Evolutionary conservation across 345 rosid species (phyloP), one percentile per base, ranked within the genome.

Genomic region (Rubroshorea leprosula): DNA sequence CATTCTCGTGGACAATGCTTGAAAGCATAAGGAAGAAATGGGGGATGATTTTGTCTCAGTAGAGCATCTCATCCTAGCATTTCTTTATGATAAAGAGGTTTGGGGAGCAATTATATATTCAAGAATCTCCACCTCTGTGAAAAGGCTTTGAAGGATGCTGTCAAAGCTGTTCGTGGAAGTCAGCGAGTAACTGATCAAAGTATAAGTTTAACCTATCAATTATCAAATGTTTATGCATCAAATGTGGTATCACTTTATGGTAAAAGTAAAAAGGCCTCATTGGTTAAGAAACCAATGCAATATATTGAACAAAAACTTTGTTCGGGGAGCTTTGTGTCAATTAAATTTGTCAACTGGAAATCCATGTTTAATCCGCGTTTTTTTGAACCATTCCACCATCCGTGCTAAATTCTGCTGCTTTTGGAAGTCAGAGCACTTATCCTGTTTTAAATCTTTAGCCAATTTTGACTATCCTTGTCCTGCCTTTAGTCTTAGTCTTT

Each of bases 181-280:
- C 99, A 93, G 57, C 74, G 87, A 60, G 99, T 93, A 48, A 87
- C 96, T 27, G 92, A 82, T 84, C 99, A 83, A 67, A 78, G 96
- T 89, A 85, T 23, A 29, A 41, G 6, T 38, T 57, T 14, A 24
- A 31, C 23, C 29, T 64, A 11, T 26, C 14, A 0, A 21, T 57
- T 29, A n/a, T n/a, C n/a, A n/a, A n/a, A n/a, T n/a, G n/a, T n/a
- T n/a, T 29, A 29, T 9, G 35, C 35, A 29, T 29, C 35, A 3
- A 9, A 29, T 29, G 62, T 58, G 17, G 17, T 59, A 24, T 3
- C 29, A 29, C 0, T 20, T 49, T n/a, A n/a, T n/a, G n/a, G n/a
- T n/a, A n/a, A 29, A 23, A 15, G 52, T 59, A 18, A 22, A 49
- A 49, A 3, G 4, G 35, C 35, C 9, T 29, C 12, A 5, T 14